A percentile compares a stretch with the other conserved stretches of the same genome.
Conservation (phyloP, 176 grass and related monocot species). For the Hsuehochloa calcarea region DNA sequence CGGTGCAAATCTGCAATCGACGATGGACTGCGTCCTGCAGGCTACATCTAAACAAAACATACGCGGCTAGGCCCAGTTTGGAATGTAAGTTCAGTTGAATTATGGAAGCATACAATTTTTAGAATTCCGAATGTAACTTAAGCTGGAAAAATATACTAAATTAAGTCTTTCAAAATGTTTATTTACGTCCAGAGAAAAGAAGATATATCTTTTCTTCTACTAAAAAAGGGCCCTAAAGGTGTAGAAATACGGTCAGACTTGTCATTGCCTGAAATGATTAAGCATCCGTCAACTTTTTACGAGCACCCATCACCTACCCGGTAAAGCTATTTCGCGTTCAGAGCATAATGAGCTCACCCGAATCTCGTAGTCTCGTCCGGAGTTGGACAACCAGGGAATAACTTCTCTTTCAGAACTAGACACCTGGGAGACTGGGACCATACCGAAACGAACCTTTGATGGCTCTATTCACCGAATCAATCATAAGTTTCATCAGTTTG, state of each 20-base stretch:
- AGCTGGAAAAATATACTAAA: too few relatives aligned
- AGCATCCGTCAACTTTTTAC: not conserved
- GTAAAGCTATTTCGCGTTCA: not conserved
- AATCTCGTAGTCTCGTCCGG: not conserved
- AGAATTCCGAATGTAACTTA: not conserved
- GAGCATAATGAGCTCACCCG: not conserved
- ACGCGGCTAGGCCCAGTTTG: too few relatives aligned
- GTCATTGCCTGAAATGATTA: not conserved
- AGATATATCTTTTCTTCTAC: not conserved
- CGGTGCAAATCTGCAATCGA: too few relatives aligned
- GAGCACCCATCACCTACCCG: not conserved
- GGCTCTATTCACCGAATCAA: not conserved
- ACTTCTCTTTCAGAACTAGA: conserved; percentile 17
- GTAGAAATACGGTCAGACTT: not conserved
- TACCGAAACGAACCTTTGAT: conserved; percentile 5
- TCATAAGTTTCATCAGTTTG: not conserved
- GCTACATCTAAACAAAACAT: too few relatives aligned
- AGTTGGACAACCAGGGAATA: conserved; percentile 26
- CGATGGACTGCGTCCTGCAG: too few relatives aligned
- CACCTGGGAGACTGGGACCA: conserved; percentile 10
- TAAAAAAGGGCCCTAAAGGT: not conserved
- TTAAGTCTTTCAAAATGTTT: not conserved
- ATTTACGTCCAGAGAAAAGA: not conserved
- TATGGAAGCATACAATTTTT: not conserved
- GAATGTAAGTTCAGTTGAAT: not conserved